phyloP scores from a whole-genome alignment of 805 yeast species.

The Cyberlindnera xylosilytica region DNA sequence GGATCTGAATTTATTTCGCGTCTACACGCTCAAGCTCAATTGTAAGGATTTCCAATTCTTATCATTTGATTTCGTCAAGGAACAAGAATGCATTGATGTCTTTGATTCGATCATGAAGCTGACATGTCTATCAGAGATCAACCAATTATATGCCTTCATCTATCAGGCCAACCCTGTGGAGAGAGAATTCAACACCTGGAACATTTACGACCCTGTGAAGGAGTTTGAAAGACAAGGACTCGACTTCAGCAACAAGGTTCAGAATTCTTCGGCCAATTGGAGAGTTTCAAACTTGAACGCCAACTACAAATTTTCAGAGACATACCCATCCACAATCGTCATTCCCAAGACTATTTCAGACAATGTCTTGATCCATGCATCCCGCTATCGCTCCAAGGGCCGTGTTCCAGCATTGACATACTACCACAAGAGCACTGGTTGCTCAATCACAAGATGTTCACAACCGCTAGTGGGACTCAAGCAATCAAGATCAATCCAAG shows the following conservation, averaged over 20 bases:
- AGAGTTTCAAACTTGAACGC: conserved; percentile 63
- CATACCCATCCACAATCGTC: conserved; percentile 68
- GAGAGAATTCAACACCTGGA: conserved; percentile 64
- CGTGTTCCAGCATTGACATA: conserved; percentile 83
- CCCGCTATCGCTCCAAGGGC: conserved; percentile 79
- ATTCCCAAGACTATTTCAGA: conserved; percentile 82
- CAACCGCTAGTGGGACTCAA: conserved; percentile 93
- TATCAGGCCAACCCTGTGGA: conserved; percentile 78
- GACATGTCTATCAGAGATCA: conserved; percentile 50
- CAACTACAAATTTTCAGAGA: conserved; percentile 62
- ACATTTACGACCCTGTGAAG: conserved; percentile 50
- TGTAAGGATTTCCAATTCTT: conserved; percentile 85
- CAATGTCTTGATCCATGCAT: conserved; percentile 76
- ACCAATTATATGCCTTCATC: conserved; percentile 74
- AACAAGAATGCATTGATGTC: conserved; percentile 61
- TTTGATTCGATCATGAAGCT: conserved; percentile 67
- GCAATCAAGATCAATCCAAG: conserved; percentile 85
- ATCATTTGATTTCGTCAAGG: conserved; percentile 68
- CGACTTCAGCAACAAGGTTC: conserved; percentile 28
- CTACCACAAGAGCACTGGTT: conserved; percentile 62
- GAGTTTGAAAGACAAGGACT: conserved; percentile 79
- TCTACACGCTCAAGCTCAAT: conserved; percentile 61
- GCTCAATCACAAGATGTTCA: conserved; percentile 83
- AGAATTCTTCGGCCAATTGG: conserved; percentile 46
- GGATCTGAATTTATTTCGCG: conserved; percentile 27